phyloP scores from a whole-genome alignment of 306 rosid species.

The Trifolium dubium region DNA sequence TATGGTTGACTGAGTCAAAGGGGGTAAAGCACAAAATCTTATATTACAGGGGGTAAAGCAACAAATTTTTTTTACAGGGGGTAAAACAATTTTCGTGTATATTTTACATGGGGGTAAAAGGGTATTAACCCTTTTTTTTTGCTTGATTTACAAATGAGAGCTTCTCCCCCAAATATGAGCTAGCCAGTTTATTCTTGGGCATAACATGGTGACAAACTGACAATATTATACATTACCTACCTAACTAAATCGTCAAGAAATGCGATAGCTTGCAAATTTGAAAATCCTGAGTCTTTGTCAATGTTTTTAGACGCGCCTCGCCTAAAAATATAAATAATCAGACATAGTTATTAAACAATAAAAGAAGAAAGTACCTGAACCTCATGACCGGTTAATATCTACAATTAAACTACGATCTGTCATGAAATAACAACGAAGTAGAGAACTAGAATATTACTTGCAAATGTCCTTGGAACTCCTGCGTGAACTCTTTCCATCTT shows the following conservation, averaged over 20 bases:
- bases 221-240: slow-evolving; percentile 57
- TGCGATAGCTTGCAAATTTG: slow-evolving; percentile 57
- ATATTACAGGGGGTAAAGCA: too few species aligned
- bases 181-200: neutral
- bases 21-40: too few species aligned
- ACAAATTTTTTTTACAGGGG: too few species aligned
- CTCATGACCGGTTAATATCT: slow-evolving; percentile 18
- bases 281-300: slow-evolving; percentile 54
- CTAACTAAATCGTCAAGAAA: slow-evolving; percentile 65
- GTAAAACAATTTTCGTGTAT: too few species aligned
- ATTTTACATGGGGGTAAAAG: too few species aligned
- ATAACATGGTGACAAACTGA: neutral
- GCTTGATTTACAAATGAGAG: slow-evolving; percentile 4
- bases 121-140: too few species aligned
- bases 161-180: neutral
- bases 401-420: slow-evolving; percentile 28
- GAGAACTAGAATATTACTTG: slow-evolving; percentile 54
- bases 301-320: slow-evolving; percentile 51
- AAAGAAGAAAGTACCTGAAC: slow-evolving; percentile 19
- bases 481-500: slow-evolving; percentile 55
- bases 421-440: slow-evolving; percentile 28
- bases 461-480: slow-evolving; percentile 55
- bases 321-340: slow-evolving; percentile 61
- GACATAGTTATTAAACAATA: slow-evolving; percentile 6
- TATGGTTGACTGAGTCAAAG: too few species aligned